Base-by-base conservation (phyloP, 2,329 filamentous ascomycete species). In the Cladosporium velox region DNA sequence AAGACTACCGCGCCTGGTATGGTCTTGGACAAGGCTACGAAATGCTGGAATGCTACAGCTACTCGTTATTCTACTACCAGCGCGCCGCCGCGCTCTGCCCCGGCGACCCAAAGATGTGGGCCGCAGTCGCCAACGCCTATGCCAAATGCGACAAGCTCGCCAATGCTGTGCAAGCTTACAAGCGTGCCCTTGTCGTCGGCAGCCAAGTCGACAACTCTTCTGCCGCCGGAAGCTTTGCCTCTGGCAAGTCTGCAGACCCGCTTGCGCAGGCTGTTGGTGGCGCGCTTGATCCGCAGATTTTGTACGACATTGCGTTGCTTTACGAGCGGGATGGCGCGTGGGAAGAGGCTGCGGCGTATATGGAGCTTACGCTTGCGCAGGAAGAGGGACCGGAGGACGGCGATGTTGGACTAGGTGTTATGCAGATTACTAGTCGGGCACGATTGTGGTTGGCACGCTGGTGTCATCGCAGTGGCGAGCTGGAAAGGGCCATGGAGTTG, bases 31-130 rank as follows among this genome's bases (percentile, higher is more conserved):
- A 98, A 77, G 96, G 95, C 1, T 99, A 99, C 75, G 95, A 99
- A 78, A 91, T 99, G 71, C 86, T 99, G 10, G 95, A 99, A 79
- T 97, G 97, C 92, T 92, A 97, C 75, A 93, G 93, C 52, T 99
- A 99, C 77, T 93, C 94, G 0, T 81, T 99, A 0, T 98, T 95
- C 86, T 99, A 99, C 79, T 97, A 97, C 81, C 96, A 98, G 76
- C 92, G 95, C 65, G 95, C 95, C 0, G 94, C 94, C 0, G 92
- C 93, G 0, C 83, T 99, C 1, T 88, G 93, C n/a, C 93, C 94
- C 0, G 97, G 94, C 84, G 95, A 99, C 72, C 92, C 93, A 0
- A 98, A 98, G 79, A 96, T 99, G 91, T 99, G 95, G 95, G 91
- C 95, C 82, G 95, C 95, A 0, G 93, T 99, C 5, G 95, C 92